These are phyloP conservation scores for Rhodotorula paludigena DNA, from an alignment of 768 basidiomycete species.

Conservation along the genomic window DNA sequence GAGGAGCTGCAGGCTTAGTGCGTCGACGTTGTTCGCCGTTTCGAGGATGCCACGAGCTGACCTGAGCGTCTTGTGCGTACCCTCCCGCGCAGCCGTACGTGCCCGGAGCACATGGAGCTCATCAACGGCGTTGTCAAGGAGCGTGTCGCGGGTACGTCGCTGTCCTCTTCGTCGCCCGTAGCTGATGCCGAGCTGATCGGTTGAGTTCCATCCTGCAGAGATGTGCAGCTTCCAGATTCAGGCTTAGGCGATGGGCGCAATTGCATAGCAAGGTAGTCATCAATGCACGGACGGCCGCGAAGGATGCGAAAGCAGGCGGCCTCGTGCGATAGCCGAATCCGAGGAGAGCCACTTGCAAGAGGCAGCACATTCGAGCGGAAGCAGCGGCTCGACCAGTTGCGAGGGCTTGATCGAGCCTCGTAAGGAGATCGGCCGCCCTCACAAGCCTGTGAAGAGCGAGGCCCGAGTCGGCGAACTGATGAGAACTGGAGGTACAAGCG, in stretches of 20 bases:
- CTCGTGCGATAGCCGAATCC: no score
- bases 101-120: constrained; percentile 32
- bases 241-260: neutral
- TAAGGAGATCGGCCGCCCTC: no score
- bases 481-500: no score
- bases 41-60: neutral
- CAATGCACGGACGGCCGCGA: no score
- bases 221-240: neutral
- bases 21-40: neutral
- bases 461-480: no score
- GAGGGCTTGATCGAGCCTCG: no score
- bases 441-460: no score
- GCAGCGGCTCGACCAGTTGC: no score
- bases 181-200: neutral
- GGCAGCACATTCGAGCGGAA: no score
- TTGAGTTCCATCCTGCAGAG: neutral
- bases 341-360: no score
- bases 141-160: constrained; percentile 8
- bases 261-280: no score
- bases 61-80: neutral
- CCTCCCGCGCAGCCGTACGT: constrained; percentile 1
- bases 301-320: no score
- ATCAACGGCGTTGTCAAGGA: constrained; percentile 29
- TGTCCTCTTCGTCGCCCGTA: neutral
- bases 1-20: constrained; percentile 26